phyloP scores from a whole-genome alignment of 2,329 filamentous ascomycete species.

The Sporothrix dimorphospora region DNA sequence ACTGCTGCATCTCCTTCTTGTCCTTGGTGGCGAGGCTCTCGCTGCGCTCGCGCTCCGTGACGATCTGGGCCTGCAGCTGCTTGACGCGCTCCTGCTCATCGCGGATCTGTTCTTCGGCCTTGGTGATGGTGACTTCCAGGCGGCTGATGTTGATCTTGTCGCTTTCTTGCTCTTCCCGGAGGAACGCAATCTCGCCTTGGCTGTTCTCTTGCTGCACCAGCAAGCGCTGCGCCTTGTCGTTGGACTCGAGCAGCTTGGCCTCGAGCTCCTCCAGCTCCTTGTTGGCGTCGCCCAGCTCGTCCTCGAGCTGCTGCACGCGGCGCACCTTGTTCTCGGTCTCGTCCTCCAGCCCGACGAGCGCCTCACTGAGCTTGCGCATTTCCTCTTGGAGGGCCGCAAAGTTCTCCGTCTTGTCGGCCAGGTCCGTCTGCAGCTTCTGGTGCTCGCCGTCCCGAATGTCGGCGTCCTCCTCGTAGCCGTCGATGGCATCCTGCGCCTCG shows the following conservation, averaged over 20 bases:
- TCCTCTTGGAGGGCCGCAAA: slow-evolving; percentile 90
- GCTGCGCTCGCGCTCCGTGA: slow-evolving; percentile 80
- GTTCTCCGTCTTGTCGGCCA: slow-evolving; percentile 79
- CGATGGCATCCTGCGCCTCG: slow-evolving; percentile 68
- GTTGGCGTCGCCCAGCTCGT: slow-evolving; percentile 81
- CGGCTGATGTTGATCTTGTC: slow-evolving; percentile 99
- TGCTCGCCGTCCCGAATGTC: slow-evolving; percentile 74
- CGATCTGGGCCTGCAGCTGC: slow-evolving; percentile 74
- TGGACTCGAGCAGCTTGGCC: slow-evolving; percentile 78
- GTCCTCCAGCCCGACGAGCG: slow-evolving; percentile 84
- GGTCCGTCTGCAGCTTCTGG: slow-evolving; percentile 68
- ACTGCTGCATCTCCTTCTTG: slow-evolving; percentile 92
- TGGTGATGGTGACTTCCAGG: slow-evolving; percentile 79
- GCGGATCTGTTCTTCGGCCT: slow-evolving; percentile 75
- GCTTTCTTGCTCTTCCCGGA: slow-evolving; percentile 93
- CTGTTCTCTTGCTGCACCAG: slow-evolving; percentile 90
- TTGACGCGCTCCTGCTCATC: slow-evolving; percentile 79
- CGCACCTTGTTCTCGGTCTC: slow-evolving; percentile 79
- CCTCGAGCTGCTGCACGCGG: slow-evolving; percentile 80
- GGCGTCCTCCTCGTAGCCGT: slow-evolving; percentile 69
- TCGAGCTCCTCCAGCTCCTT: slow-evolving; percentile 86
- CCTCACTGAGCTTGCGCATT: slow-evolving; percentile 89
- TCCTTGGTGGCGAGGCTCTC: slow-evolving; percentile 85
- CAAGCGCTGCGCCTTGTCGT: slow-evolving; percentile 84
- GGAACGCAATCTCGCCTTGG: slow-evolving; percentile 90